Percentiles rank a stretch among this genome's conserved stretches.
Evolutionary conservation across 805 yeast species (phyloP).

Genomic region (Myxozyma geophila): DNA sequence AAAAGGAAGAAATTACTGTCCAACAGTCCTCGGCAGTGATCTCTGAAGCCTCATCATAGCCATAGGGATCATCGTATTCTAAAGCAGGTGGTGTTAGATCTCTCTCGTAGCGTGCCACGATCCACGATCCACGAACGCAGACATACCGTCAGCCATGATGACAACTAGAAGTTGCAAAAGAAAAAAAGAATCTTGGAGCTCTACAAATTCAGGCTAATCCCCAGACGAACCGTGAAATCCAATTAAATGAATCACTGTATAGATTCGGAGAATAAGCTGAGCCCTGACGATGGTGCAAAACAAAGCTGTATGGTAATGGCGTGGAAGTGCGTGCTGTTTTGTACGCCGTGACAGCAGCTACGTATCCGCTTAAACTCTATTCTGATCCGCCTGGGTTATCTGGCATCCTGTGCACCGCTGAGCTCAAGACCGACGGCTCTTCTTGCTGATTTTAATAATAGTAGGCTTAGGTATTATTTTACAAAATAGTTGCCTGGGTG

Average conservation of each 20-base stretch:
- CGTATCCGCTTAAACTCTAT: too few species aligned
- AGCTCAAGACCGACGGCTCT: too few species aligned
- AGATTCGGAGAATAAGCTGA: background rate
- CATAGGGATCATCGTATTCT: constrained; percentile 60
- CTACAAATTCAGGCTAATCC: background rate
- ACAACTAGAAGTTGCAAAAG: background rate
- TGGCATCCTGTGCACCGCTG: too few species aligned
- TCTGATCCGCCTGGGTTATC: too few species aligned
- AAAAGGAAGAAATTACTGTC: constrained; percentile 96
- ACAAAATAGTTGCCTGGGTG: too few species aligned
- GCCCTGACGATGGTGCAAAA: constrained; percentile 1
- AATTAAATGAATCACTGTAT: constrained; percentile 20
- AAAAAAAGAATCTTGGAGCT: background rate
- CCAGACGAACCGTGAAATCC: constrained; percentile 16
- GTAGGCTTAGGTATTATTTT: too few species aligned
- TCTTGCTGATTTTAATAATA: too few species aligned
- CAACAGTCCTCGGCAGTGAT: constrained; percentile 99
- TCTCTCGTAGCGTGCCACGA: background rate
- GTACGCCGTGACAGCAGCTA: background rate
- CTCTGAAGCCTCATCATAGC: constrained; percentile 68
- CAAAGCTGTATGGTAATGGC: background rate
- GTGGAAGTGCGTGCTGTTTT: constrained; percentile 5
- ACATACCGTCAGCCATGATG: constrained; percentile 32
- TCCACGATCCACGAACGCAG: background rate
- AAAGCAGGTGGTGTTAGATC: background rate